Base-by-base conservation (phyloP, 768 basidiomycete species). In the Collybiopsis confluens region DNA sequence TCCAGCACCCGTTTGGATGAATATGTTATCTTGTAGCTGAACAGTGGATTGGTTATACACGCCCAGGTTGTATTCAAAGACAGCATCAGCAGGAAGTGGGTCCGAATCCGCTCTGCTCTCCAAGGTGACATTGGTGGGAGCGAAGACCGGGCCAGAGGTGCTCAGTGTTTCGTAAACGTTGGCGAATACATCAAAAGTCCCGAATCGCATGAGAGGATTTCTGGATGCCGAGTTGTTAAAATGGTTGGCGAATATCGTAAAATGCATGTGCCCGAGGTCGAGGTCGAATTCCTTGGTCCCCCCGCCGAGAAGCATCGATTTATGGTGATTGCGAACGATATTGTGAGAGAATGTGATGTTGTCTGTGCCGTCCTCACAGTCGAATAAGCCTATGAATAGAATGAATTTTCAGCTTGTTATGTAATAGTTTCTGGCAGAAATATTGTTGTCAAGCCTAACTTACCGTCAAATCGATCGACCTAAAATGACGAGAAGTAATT, bases 271-370 rank as follows among this genome's bases (percentile, higher is more conserved):
- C 4, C 58, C 55, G 6, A 59, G 55, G 46, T 61, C 58, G 6
- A 55, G 41, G 48, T 51, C 48, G 13, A 57, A 52, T 36, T 61
- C 58, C 30, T 59, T 61, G 15, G 59, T 57, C 18, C 55, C 58
- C 10, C 52, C 57, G 28, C 54, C 60, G 20, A 56, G 46, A 15
- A 61, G 41, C 27, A 61, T 48, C 5, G 56, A 61, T 35, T 59
- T 61, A 36, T 59, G 58, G 41, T 61, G 60, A 35, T 61, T 61
- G 6, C 53, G 58, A 23, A 61, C 54, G 38, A 59, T 56, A 41
- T 61, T 56, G 42, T 61, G 60, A 18, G 60, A 61, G 41, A 61
- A 61, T 2, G 60, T 61, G 15, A 61, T 50, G 36, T 61, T 61
- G 53, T 61, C 60, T 24, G 54, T 51, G 7, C 55, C 60, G 27